A percentile compares a stretch with the other conserved stretches of the same genome.
These are phyloP conservation scores for Saturnispora besseyi DNA, from an alignment of 805 yeast species.

Conservation along the genomic window DNA sequence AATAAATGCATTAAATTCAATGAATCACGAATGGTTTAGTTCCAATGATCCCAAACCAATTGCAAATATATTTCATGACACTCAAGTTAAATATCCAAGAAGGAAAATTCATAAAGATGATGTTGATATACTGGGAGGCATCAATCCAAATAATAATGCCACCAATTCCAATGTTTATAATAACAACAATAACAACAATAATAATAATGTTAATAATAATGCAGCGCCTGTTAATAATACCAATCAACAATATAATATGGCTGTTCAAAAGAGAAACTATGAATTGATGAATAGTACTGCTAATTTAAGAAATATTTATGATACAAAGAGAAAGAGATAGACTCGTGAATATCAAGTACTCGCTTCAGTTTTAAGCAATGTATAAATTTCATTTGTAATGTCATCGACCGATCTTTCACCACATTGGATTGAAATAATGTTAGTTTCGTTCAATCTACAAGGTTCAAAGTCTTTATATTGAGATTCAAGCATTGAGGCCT, in stretches of 20 bases:
- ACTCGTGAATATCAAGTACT: background rate
- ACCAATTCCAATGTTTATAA: slow-evolving; percentile 12
- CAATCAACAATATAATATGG: background rate
- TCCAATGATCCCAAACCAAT: slow-evolving; percentile 56
- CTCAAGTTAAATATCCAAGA: slow-evolving; percentile 67
- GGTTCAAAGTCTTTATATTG: slow-evolving; percentile 70
- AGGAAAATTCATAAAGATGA: slow-evolving; percentile 84
- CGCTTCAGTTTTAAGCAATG: background rate
- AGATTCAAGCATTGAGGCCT: slow-evolving; percentile 70
- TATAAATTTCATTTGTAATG: slow-evolving; percentile 12
- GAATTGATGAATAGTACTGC: slow-evolving; percentile 10
- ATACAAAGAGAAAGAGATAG: slow-evolving; percentile 5
- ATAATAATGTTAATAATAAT: slow-evolving; percentile 11
- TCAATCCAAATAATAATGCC: background rate
- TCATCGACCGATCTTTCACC: slow-evolving; percentile 13
- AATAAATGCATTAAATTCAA: slow-evolving; percentile 67
- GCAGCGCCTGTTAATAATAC: slow-evolving; percentile 6
- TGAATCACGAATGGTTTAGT: slow-evolving; percentile 70
- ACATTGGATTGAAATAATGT: slow-evolving; percentile 15
- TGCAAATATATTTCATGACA: slow-evolving; percentile 68
- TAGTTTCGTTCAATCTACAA: slow-evolving; percentile 33
- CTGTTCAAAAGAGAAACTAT: slow-evolving; percentile 11
- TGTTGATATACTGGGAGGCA: slow-evolving; percentile 50
- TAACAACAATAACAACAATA: background rate
- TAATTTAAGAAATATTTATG: slow-evolving; percentile 3